Evolutionary conservation across 164 flowering plant species (phyloP), one percentile per base, ranked within the genome.

Genomic region (Paratinospora sagittata): DNA sequence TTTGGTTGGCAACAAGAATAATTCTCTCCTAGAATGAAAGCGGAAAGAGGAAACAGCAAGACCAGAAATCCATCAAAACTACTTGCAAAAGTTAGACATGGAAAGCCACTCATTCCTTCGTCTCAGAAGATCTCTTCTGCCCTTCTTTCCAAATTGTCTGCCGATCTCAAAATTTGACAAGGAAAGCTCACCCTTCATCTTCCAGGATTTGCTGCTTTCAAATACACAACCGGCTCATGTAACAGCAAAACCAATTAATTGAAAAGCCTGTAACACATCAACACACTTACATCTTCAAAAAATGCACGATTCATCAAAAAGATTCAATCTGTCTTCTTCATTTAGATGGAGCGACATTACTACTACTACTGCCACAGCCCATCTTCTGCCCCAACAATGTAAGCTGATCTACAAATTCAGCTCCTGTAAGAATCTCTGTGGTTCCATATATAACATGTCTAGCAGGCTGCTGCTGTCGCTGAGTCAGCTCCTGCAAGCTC

Each of bases 351-450:
- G 82, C 58, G 67, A 58, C 65, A 69, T 49, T 34, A 23, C 78
- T 71, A 62, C 74, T 76, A 23, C 78, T 72, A 62, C 74, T 76
- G 17, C 97, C 97, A 27, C 89, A 75, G 52, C 99, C 99, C 96
- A 90, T 95, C 83, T 95, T 95, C 80, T 88, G 81, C 33, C 99
- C 99, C 79, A 95, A 79, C 27, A 87, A 5, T 7, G 87, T 74
- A 77, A 92, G 97, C 85, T 95, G 99, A 36, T 91, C 94, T 26
- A 92, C 94, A 81, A 95, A 90, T 78, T 95, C 97, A 2, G 24
- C 82, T 67, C 99, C 99, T 0, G 93, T 87, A 23, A 95, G 86
- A 79, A 95, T 81, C 77, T 92, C 99, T 13, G 99, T 92, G 19
- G 98, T 81, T 47, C 99, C 99, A 80, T 95, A 95, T 10, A 95